Conservation (phyloP, 2,329 filamentous ascomycete genomes). For the Huntiella decipiens region DNA sequence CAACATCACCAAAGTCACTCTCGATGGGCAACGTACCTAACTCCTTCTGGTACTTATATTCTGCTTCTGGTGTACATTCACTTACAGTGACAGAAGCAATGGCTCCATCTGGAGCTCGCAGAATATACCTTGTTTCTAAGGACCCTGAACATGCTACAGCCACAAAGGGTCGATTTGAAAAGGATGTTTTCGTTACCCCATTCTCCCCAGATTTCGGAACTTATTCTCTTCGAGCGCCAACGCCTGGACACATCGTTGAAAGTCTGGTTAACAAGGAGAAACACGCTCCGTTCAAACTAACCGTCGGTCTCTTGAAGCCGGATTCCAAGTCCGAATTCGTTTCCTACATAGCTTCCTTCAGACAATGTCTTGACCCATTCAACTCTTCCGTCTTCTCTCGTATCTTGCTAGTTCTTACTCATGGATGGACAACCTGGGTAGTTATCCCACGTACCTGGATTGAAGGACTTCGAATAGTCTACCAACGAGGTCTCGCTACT, state of each 20-base stretch:
- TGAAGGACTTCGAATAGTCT: neutral
- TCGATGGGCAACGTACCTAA: constrained; percentile 58
- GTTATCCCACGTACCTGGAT: neutral
- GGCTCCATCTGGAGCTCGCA: constrained; percentile 56
- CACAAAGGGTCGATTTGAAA: constrained; percentile 28
- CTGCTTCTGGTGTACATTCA: constrained; percentile 32
- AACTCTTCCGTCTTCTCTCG: constrained; percentile 36
- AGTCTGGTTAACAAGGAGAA: neutral
- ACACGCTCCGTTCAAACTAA: neutral
- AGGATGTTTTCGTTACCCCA: constrained; percentile 60
- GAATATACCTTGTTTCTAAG: constrained; percentile 37
- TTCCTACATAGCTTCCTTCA: neutral
- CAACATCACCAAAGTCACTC: constrained; percentile 50
- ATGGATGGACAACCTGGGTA: neutral
- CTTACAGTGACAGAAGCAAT: constrained; percentile 57
- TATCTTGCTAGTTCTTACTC: neutral
- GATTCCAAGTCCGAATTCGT: neutral
- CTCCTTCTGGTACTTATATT: constrained; percentile 66
- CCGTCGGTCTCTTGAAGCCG: neutral
- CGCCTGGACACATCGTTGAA: constrained; percentile 15
- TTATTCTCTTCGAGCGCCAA: constrained; percentile 31
- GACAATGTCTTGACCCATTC: constrained; percentile 18
- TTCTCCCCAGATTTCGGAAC: constrained; percentile 46
- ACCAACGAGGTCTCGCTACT: neutral
- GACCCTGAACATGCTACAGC: too few relatives aligned